Evolutionary conservation across 495 filamentous ascomycete genomes (phyloP).

Genomic region (Hypomontagnella submonticulosa): DNA sequence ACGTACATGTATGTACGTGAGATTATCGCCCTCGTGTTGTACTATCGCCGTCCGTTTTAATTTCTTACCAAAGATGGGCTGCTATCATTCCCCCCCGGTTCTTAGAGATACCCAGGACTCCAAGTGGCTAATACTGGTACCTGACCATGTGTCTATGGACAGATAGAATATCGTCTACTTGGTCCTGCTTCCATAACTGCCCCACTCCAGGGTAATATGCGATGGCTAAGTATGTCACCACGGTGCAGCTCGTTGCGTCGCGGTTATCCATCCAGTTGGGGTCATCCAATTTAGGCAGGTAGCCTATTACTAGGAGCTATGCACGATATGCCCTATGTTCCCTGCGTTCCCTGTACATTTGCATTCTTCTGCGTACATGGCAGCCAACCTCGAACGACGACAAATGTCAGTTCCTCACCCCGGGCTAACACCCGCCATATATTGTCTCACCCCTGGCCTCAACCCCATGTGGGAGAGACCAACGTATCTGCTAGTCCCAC

Average conservation of each 20-base stretch:
- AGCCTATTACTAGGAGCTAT: conserved; percentile 28
- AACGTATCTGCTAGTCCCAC: background rate
- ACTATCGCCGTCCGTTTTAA: too few species aligned
- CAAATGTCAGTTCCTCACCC: conserved; percentile 17
- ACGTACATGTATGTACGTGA: background rate
- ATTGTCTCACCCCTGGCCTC: conserved; percentile 21
- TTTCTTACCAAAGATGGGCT: too few species aligned
- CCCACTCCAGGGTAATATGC: conserved; percentile 23
- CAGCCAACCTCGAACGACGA: conserved; percentile 24
- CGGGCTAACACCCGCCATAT: conserved; percentile 5
- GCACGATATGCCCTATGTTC: background rate
- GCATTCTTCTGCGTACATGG: background rate
- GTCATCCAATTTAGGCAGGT: conserved; percentile 43
- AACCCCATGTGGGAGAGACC: conserved; percentile 7
- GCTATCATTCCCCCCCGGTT: too few species aligned
- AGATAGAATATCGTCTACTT: background rate
- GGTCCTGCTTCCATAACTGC: background rate
- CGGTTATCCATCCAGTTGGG: conserved; percentile 27
- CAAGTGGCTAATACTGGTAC: background rate
- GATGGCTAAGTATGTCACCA: conserved; percentile 24
- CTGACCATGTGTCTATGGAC: background rate
- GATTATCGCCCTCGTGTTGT: too few species aligned
- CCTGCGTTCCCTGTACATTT: background rate
- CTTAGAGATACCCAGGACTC: background rate
- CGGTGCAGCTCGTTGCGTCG: conserved; percentile 20